These are phyloP conservation scores for Penicillium turbatum DNA, from an alignment of 495 filamentous ascomycete species.

Conservation along the genomic window DNA sequence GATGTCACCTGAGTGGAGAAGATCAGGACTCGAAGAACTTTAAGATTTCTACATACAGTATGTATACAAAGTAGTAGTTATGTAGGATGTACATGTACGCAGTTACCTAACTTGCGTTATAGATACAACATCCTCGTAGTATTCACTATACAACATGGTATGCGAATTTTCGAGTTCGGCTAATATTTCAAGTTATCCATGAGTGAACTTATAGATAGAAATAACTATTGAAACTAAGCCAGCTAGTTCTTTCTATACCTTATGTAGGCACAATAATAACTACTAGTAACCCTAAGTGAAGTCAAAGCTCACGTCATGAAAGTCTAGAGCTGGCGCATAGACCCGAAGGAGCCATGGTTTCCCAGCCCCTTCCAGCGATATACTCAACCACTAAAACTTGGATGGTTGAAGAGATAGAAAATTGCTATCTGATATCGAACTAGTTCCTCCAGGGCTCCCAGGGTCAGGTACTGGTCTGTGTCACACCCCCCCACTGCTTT, in stretches of 20 bases:
- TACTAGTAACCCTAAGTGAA: not conserved
- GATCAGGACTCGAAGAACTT: not conserved
- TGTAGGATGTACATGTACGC: too few relatives aligned
- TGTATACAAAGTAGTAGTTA: too few relatives aligned
- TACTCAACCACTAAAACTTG: not conserved
- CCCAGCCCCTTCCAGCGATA: not conserved
- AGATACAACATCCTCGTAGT: too few relatives aligned
- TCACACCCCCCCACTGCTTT: conserved; percentile 15
- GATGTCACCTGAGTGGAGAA: not conserved
- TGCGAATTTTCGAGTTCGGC: too few relatives aligned
- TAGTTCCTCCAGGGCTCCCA: not conserved
- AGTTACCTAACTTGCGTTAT: too few relatives aligned
- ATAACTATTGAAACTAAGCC: too few relatives aligned
- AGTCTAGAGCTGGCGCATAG: conserved; percentile 1
- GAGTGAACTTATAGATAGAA: too few relatives aligned
- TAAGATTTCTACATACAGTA: not conserved
- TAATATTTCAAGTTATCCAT: too few relatives aligned
- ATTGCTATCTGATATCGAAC: not conserved
- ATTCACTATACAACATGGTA: too few relatives aligned
- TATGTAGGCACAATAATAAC: not conserved
- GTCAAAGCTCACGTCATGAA: not conserved
- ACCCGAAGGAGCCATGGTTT: not conserved
- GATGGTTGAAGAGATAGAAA: too few relatives aligned
- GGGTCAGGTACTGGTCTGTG: conserved; percentile 18
- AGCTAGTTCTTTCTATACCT: too few relatives aligned